These are phyloP conservation scores for Coleophoma cylindrospora DNA, from an alignment of 2,329 filamentous ascomycete species.

Conservation along the genomic window DNA sequence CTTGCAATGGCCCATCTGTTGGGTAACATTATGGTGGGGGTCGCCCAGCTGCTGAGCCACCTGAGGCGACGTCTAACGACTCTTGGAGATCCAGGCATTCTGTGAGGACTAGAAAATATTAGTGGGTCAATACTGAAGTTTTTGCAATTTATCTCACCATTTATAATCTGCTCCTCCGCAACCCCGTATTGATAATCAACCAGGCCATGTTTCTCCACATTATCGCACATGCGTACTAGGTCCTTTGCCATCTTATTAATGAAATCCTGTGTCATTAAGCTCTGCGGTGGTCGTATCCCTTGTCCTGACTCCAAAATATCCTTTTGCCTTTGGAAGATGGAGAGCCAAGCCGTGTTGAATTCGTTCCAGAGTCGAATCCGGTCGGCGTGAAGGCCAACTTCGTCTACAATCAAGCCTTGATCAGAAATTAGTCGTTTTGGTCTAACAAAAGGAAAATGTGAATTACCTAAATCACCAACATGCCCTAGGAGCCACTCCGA, in stretches of 20 bases:
- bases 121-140: too few species aligned
- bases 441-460: conserved; percentile 20
- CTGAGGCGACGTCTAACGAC: conserved; percentile 21
- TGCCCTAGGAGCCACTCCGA: conserved; percentile 64
- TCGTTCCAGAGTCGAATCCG: conserved; percentile 86
- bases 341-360: conserved; percentile 90
- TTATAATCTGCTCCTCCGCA: conserved; percentile 88
- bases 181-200: conserved; percentile 98
- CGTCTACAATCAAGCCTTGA: conserved; percentile 78
- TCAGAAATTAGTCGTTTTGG: conserved; percentile 27
- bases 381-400: conserved; percentile 68
- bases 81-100: conserved; percentile 50
- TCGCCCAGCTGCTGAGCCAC: conserved; percentile 10
- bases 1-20: too few species aligned
- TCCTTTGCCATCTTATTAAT: conserved; percentile 79
- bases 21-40: conserved; percentile 16
- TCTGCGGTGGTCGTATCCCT: conserved; percentile 38
- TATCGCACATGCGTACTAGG: conserved; percentile 76
- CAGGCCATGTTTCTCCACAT: conserved; percentile 83
- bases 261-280: conserved; percentile 60
- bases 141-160: conserved; percentile 51
- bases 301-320: conserved; percentile 51
- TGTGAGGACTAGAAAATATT: conserved; percentile 36
- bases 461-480: conserved; percentile 61
- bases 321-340: conserved; percentile 77